Conservation (phyloP, 805 yeast species). For the Barnettozyma vustinii region DNA sequence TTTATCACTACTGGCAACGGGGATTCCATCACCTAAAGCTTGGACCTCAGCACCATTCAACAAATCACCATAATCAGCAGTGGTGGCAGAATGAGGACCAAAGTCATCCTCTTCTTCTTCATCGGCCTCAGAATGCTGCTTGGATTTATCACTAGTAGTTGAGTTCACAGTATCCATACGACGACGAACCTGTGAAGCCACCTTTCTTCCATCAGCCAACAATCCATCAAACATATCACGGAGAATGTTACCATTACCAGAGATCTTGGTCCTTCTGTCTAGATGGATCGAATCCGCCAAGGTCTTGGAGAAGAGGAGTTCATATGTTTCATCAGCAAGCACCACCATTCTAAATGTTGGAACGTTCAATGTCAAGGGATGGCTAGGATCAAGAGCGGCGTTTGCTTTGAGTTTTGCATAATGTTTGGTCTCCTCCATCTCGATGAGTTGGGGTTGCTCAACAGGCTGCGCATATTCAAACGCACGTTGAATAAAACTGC, state of each 20-base stretch:
- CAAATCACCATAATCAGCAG: constrained; percentile 37
- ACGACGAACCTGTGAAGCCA: constrained; percentile 82
- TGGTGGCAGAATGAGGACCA: constrained; percentile 34
- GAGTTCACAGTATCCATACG: constrained; percentile 63
- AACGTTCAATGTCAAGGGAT: constrained; percentile 67
- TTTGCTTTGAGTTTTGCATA: constrained; percentile 44
- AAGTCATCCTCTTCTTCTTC: constrained; percentile 47
- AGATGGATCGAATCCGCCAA: constrained; percentile 65
- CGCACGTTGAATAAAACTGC: constrained; percentile 78
- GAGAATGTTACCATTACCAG: constrained; percentile 49
- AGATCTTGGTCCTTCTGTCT: constrained; percentile 42
- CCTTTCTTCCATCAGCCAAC: constrained; percentile 86
- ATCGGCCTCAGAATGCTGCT: constrained; percentile 9
- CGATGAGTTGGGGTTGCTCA: constrained; percentile 40
- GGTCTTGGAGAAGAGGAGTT: constrained; percentile 69
- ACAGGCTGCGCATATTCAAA: constrained; percentile 84
- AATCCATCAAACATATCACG: constrained; percentile 88
- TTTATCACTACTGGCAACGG: constrained; percentile 12
- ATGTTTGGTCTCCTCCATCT: constrained; percentile 32
- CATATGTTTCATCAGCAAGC: constrained; percentile 90
- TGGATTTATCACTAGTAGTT: constrained; percentile 8
- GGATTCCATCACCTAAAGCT: constrained; percentile 31
- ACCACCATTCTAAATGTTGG: constrained; percentile 94
- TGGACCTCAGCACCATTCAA: constrained; percentile 46
- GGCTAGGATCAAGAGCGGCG: constrained; percentile 75